phyloP scores from a whole-genome alignment of 495 filamentous ascomycete genomes.

The Tetracladium setigerum region DNA sequence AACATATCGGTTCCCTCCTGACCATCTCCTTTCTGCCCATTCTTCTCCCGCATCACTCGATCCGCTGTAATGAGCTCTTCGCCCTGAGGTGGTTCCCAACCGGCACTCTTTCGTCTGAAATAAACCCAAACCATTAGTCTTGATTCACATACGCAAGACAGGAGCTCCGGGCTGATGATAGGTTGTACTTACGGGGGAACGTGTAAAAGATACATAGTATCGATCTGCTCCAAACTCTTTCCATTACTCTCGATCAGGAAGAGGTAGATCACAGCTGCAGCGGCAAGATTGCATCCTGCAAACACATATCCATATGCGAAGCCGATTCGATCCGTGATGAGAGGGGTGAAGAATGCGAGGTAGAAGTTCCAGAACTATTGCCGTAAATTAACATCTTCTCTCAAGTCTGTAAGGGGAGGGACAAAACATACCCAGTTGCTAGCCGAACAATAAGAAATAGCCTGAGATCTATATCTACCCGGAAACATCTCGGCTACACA shows the following conservation, averaged over 20 bases:
- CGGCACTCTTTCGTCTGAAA: conserved; percentile 32
- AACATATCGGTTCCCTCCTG: too few relatives aligned
- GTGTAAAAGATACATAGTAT: conserved; percentile 73
- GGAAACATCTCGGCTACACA: conserved; percentile 76
- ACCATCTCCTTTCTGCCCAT: too few relatives aligned
- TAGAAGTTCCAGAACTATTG: conserved; percentile 55
- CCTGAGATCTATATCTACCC: conserved; percentile 58
- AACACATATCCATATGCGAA: conserved; percentile 78
- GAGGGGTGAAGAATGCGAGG: conserved; percentile 75
- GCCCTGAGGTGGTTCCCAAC: conserved; percentile 39
- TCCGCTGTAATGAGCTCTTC: background rate
- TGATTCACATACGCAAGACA: too few relatives aligned
- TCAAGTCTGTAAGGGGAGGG: conserved; percentile 24
- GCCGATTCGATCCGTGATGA: conserved; percentile 58
- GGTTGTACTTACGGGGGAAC: conserved; percentile 43
- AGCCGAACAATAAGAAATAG: conserved; percentile 69
- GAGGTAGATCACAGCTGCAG: conserved; percentile 59
- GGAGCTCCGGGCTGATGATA: conserved; percentile 15
- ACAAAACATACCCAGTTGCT: conserved; percentile 66
- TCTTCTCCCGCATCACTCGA: too few relatives aligned
- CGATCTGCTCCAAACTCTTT: conserved; percentile 61
- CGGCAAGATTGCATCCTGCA: conserved; percentile 56
- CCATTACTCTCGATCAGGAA: conserved; percentile 69
- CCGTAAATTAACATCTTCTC: conserved; percentile 32
- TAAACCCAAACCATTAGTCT: conserved; percentile 25